Conservation (phyloP, 345 rosid genomes). For the Salix viminalis region DNA sequence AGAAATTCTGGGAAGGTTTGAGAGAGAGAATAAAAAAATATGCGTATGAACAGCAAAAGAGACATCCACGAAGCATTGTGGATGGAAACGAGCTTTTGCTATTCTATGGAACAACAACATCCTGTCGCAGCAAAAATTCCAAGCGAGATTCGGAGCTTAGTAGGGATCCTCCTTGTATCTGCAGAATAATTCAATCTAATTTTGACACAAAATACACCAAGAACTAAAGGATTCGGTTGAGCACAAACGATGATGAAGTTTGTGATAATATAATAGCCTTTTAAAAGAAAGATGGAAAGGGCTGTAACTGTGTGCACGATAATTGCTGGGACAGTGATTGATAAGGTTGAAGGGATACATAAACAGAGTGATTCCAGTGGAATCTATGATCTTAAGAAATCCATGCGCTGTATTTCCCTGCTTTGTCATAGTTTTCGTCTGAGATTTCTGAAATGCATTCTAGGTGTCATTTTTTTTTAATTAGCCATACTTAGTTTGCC, state of each 20-base stretch:
- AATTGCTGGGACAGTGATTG: conserved; percentile 28
- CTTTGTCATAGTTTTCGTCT: conserved; percentile 41
- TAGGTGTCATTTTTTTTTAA: neutral
- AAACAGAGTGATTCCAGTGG: conserved; percentile 15
- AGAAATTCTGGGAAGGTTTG: conserved; percentile 35
- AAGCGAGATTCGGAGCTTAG: conserved; percentile 30
- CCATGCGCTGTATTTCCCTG: conserved; percentile 45
- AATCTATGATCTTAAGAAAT: conserved; percentile 26
- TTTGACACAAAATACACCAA: conserved; percentile 26
- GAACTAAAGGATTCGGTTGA: conserved; percentile 29
- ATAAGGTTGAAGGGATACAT: conserved; percentile 10
- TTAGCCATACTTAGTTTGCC: neutral
- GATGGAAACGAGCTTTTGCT: conserved; percentile 50
- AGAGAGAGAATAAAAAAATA: conserved; percentile 36
- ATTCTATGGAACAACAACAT: conserved; percentile 47
- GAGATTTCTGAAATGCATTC: conserved; percentile 1
- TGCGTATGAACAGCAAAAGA: conserved; percentile 21
- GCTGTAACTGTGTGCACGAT: conserved; percentile 41
- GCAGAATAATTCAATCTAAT: conserved; percentile 32
- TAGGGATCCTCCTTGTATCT: conserved; percentile 38
- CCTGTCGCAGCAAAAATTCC: conserved; percentile 28
- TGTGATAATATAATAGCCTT: conserved; percentile 21
- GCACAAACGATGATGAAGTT: conserved; percentile 30
- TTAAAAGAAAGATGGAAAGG: conserved; percentile 25
- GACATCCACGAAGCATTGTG: conserved; percentile 40